Base-by-base conservation (phyloP, 176 grass and related monocot species). In the Lolium perenne region DNA sequence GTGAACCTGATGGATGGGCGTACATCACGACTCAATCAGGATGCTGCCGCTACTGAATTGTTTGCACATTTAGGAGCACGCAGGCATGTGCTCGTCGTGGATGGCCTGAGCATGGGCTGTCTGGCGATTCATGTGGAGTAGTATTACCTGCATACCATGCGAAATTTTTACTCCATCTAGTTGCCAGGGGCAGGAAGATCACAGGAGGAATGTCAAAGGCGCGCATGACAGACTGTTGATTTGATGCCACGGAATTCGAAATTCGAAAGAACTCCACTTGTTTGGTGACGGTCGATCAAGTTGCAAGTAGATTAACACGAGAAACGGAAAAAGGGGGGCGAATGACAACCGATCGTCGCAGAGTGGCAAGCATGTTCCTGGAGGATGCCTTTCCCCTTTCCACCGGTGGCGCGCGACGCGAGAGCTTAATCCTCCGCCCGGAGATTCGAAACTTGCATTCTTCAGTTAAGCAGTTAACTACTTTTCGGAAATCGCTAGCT, bases 401-500 rank as follows among this genome's bases (percentile, higher is more conserved):
- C 81, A 81, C 79, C 74, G 79, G 21, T 61, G 15, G 43, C 35
- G 41, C 41, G 41, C 32, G 32, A 35, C 32, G 32, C 46, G 84
- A 86, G 81, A 86, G 78, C 60, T 35, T 35, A 35, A 35, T 35
- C 32, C 69, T 74, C 69, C 32, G 32, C 0, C 25, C 10, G 4
- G 68, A 54, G 45, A 91, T 88, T 85, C 82, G 16, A 91, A 88
- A 49, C 70, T 85, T 87, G 81, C 43, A 8, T 62, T 81, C 69
- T 63, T 84, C 76, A 38, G 70, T 54, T 84, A 46, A 38, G 12
- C 55, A 16, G 63, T 38, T 66, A 16, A 8, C 26, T 66, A 8
- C 26, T 66, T 66, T 66, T 16, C 14, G 13, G 5, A 65, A 65
- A 65, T 65, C 25, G 7, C 25, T 3, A 32, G 1, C 60, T 60